Conservation (phyloP, 257 asterid species). For the Galeopsis tetrahit region DNA sequence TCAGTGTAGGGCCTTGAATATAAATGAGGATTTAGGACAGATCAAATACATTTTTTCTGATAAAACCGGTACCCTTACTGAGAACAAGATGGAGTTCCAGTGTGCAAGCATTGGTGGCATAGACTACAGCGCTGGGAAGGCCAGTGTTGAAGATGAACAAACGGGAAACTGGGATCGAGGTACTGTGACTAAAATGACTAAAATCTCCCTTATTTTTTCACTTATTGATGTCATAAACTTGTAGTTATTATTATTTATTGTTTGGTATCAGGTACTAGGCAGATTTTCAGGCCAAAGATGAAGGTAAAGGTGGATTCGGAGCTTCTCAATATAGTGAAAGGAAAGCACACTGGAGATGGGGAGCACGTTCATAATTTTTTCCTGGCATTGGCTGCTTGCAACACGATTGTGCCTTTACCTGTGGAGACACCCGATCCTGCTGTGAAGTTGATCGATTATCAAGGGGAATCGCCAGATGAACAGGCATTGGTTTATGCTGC, state of each 20-base stretch:
- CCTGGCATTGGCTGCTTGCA: conserved; percentile 96
- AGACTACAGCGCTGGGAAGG: conserved; percentile 54
- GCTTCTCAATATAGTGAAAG: conserved; percentile 63
- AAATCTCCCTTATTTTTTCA: conserved; percentile 9
- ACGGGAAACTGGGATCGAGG: conserved; percentile 57
- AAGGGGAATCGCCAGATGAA: conserved; percentile 99
- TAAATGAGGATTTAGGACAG: conserved; percentile 98
- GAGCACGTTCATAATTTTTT: conserved; percentile 68
- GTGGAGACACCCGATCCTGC: conserved; percentile 76
- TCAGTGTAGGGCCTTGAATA: conserved; percentile 96
- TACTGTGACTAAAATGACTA: conserved; percentile 31
- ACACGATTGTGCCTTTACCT: conserved; percentile 88
- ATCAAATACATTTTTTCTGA: conserved; percentile 92
- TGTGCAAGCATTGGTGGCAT: conserved; percentile 89
- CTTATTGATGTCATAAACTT: conserved; percentile 17
- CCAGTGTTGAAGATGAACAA: conserved; percentile 49
- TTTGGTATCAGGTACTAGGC: conserved; percentile 57
- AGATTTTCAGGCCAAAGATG: conserved; percentile 79
- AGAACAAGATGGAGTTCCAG: conserved; percentile 97
- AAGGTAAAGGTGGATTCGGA: conserved; percentile 69
- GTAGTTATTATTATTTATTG: conserved; percentile 27
- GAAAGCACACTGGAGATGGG: conserved; percentile 54
- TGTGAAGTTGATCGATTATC: conserved; percentile 76
- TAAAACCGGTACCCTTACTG: conserved; percentile 96
- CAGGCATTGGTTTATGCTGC: conserved; percentile 98